Base-by-base conservation (phyloP, 192 early-diverging fungal species). In the Coemansia sp. region DNA sequence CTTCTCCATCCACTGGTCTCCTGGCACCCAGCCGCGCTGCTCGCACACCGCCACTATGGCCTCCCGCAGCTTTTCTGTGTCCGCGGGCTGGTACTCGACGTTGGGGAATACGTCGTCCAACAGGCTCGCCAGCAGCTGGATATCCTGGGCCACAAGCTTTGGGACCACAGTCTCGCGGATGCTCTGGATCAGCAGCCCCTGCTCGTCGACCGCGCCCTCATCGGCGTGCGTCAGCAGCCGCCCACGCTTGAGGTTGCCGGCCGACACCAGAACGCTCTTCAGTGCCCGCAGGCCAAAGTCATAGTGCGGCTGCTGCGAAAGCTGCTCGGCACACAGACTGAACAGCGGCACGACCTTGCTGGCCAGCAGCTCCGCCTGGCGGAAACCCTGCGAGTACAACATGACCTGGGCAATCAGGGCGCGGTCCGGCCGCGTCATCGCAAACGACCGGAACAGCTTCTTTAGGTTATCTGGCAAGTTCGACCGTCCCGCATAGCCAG, bases 361-460 rank as follows among this genome's bases (percentile, higher is more conserved):
- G 0, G 97, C 94, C 32, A 99, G 63, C 20, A 64, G 51, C 79
- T 99, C 97, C 0, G 94, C 96, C 41, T 88, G 85, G 18, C 88
- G 83, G 88, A 99, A 99, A 28, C 97, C 97, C 79, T 98, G 96
- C 22, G 97, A 98, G 55, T 91, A 99, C 39, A 99, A 70, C 92
- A 97, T 98, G 26, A 99, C 97, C 73, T 99, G 96, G 5, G 97
- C 94, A 79, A 99, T 99, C 25, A 98, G 76, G 50, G 93, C 90
- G 29, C 92, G 82, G 58, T 99, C 94, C 6, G 97, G 97, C 47
- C 91, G 89, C 7, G 94, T 98, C 97, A 99, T 99, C 26, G 96
- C 96, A 47, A 99, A 87, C 59, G 87, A 90, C 23, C 97, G 78
- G 89, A 99, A 99, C 40, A 99, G 80, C 78, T 97, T 98, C 73